phyloP scores from a whole-genome alignment of 2,329 filamentous ascomycete species.

The Passalora sequoiae region DNA sequence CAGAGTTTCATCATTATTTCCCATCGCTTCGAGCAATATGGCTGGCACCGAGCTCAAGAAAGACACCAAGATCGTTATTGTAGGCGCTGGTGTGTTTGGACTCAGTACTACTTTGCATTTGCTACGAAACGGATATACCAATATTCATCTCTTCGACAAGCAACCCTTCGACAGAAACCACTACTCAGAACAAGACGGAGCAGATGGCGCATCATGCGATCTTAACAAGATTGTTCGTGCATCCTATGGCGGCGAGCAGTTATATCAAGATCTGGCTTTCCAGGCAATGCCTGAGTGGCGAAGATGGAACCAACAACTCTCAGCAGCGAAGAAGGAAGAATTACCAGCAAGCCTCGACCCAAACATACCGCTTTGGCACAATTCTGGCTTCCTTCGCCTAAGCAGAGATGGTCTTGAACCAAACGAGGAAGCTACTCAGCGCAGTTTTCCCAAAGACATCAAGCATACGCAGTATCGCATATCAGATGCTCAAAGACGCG shows the following conservation, averaged over 20 bases:
- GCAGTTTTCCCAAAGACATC: constrained; percentile 23
- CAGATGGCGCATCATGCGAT: constrained; percentile 23
- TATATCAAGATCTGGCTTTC: constrained; percentile 25
- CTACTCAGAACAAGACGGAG: constrained; percentile 20
- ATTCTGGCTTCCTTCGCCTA: constrained; percentile 25
- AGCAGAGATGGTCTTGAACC: constrained; percentile 17
- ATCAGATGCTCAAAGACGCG: constrained; percentile 14
- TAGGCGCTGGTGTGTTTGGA: constrained; percentile 44
- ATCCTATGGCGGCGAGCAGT: constrained; percentile 20
- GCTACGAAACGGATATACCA: constrained; percentile 23
- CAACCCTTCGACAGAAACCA: constrained; percentile 21
- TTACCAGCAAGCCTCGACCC: constrained; percentile 11
- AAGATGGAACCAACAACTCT: constrained; percentile 27
- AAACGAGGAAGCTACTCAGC: constrained; percentile 23
- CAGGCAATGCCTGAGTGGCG: constrained; percentile 32
- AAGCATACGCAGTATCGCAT: constrained; percentile 28
- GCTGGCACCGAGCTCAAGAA: constrained; percentile 4
- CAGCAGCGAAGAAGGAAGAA: constrained; percentile 6
- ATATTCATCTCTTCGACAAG: constrained; percentile 33
- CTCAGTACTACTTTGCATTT: constrained; percentile 38
- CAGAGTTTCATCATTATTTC: too few relatives aligned
- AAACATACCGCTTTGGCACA: constrained; percentile 22
- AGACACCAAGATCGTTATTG: constrained; percentile 30
- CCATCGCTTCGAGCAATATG: too few relatives aligned
- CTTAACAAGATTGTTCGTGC: constrained; percentile 27